Evolutionary conservation across 179 eudicot species (phyloP), one percentile per base, ranked within the genome.

Genomic region (Heliamphora pulchella): DNA sequence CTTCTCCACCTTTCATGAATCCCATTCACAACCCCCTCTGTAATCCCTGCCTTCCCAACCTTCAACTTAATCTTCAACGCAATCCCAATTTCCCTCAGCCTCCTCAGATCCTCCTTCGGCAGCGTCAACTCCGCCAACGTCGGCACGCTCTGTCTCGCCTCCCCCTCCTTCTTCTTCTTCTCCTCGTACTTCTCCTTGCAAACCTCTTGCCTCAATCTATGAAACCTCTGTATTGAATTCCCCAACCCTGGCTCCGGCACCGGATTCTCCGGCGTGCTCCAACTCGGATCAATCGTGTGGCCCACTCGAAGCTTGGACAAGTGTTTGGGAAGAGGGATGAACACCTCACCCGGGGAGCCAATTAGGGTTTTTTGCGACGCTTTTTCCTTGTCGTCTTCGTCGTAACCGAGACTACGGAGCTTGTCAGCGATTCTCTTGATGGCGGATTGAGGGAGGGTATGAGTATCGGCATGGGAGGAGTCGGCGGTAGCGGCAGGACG

Each of bases 1-100:
- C 67, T 78, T 85, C 96, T 87, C 99, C 99, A 96, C 80, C 98
- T 89, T 74, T 96, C 98, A 81, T 96, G 99, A 79, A 96, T 91
- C 78, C 97, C 97, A 83, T 96, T 96, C 76, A 96, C 94, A 80
- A 96, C 77, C 81, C 99, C 99, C 74, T 94, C 98, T 4, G 97
- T 96, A 54, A 96, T 82, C 82, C 99, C 99, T 0, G 96, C 97
- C 82, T 94, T 96, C 10, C 99, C 99, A 1, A 96, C 67, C 89
- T 92, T 94, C 84, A 96, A 69, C 90, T 86, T 91, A 89, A 86
- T 87, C 89, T 83, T 88, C 86, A 96, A 76, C 68, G 76, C 78
- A 69, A 96, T 86, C 82, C 98, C 99, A 44, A 84, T 43, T 3
- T 82, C 78, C 82, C 84, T 88, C 91, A 94, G 83, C 89, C 98